Conservation (phyloP, 1,284 basidiomycete genomes). For the Neonothopanus nambi region DNA sequence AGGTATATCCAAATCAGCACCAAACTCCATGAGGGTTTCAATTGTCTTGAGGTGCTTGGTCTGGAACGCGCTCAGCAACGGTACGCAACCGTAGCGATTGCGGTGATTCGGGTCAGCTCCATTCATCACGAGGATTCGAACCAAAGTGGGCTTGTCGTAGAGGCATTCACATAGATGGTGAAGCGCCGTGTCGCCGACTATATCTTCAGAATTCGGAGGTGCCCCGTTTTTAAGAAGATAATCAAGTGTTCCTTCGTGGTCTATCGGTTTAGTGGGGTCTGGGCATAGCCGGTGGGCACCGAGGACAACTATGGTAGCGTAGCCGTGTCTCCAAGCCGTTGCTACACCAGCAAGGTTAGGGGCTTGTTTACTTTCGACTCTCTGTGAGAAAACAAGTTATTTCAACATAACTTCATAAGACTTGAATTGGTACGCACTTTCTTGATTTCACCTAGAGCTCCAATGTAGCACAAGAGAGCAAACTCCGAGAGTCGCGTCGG, state of each 20-base stretch:
- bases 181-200: conserved; percentile 51
- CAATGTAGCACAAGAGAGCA: too few relatives aligned
- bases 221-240: too few relatives aligned
- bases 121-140: conserved; percentile 37
- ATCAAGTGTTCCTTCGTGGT: conserved; percentile 39
- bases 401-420: too few relatives aligned
- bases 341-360: conserved; percentile 45
- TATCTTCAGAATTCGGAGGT: too few relatives aligned
- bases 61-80: conserved; percentile 40
- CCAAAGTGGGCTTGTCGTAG: conserved; percentile 17
- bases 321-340: conserved; percentile 48
- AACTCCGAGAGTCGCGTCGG: too few relatives aligned
- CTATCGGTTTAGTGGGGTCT: conserved; percentile 15
- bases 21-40: conserved; percentile 50
- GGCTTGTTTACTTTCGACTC: too few relatives aligned
- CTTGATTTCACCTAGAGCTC: too few relatives aligned
- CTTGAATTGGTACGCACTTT: too few relatives aligned
- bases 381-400: too few relatives aligned
- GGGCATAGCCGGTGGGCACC: conserved; percentile 39
- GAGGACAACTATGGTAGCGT: conserved; percentile 40
- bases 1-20: conserved; percentile 43
- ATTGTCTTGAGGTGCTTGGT: conserved; percentile 34
- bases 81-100: conserved; percentile 47
- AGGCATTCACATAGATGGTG: conserved; percentile 41
- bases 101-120: conserved; percentile 50